Evolutionary conservation across 805 yeast species (phyloP).

Genomic region (Nakazawaea ishiwadae): DNA sequence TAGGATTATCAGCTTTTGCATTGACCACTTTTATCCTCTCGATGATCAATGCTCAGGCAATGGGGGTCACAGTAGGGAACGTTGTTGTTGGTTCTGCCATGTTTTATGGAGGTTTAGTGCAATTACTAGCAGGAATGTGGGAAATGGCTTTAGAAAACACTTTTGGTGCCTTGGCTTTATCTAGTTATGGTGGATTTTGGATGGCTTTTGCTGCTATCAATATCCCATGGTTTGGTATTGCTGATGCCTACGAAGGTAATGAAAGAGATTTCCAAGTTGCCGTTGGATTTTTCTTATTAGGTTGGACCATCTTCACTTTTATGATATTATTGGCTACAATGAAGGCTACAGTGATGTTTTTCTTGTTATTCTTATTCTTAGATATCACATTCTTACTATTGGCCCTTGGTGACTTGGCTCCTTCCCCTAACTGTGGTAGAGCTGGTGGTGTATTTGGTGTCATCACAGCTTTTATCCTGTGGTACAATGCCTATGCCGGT

Average conservation of each 20-base stretch:
- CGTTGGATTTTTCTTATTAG: conserved; percentile 52
- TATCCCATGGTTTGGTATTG: conserved; percentile 54
- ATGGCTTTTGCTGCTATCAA: conserved; percentile 64
- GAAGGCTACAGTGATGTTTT: conserved; percentile 50
- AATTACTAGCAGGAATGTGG: conserved; percentile 70
- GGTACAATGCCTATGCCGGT: conserved; percentile 73
- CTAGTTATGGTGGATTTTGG: conserved; percentile 74
- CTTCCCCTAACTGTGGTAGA: conserved; percentile 28
- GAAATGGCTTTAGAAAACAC: conserved; percentile 74
- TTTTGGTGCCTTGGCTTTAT: conserved; percentile 63
- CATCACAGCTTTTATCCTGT: conserved; percentile 55
- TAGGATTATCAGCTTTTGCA: conserved; percentile 70
- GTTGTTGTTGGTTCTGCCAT: conserved; percentile 62
- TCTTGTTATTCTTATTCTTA: conserved; percentile 47
- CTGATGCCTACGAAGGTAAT: conserved; percentile 41
- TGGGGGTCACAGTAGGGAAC: conserved; percentile 59
- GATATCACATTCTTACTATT: conserved; percentile 50
- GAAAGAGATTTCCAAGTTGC: conserved; percentile 43
- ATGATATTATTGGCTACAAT: conserved; percentile 52
- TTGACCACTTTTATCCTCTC: conserved; percentile 64
- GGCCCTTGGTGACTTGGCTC: conserved; percentile 48
- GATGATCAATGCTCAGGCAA: conserved; percentile 57
- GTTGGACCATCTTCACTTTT: conserved; percentile 64
- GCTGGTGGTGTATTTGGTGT: conserved; percentile 69
- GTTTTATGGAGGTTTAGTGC: conserved; percentile 72